Evolutionary conservation across 371 early-diverging fungal species (phyloP).

Genomic region (Catenaria anguillulae): DNA sequence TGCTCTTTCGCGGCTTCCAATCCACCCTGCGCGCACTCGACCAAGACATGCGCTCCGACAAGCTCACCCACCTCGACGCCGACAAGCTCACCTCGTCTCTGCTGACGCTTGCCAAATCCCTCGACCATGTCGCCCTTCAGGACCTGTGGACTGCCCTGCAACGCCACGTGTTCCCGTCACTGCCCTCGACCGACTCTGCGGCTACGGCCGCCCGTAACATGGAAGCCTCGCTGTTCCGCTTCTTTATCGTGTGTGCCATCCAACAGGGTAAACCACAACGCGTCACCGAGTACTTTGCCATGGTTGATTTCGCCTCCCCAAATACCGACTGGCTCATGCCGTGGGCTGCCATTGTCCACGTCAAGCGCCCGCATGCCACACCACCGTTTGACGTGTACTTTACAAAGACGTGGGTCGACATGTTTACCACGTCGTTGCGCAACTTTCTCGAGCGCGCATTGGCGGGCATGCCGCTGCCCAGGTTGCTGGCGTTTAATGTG

Average conservation of each 20-base stretch:
- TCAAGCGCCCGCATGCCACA: neutral
- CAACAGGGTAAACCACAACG: neutral
- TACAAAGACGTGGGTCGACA: neutral
- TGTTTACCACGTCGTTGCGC: neutral
- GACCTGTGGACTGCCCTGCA: neutral
- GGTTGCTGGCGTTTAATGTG: neutral
- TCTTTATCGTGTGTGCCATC: neutral
- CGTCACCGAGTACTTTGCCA: neutral
- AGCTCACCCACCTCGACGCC: neutral
- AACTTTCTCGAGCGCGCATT: neutral
- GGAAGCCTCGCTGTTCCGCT: neutral
- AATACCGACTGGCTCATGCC: neutral
- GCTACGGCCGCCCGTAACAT: neutral
- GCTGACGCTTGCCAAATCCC: neutral
- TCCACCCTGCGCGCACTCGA: neutral
- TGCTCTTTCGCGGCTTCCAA: neutral
- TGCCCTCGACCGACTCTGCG: neutral
- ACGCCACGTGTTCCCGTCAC: neutral
- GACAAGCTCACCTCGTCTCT: neutral
- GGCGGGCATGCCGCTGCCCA: neutral
- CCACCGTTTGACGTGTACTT: conserved; percentile 1
- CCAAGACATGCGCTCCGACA: neutral
- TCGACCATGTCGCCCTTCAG: neutral
- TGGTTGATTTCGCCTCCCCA: neutral
- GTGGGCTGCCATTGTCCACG: neutral